These are phyloP conservation scores for Fusarium sp. DNA, from an alignment of 2,329 filamentous ascomycete genomes.

Conservation along the genomic window DNA sequence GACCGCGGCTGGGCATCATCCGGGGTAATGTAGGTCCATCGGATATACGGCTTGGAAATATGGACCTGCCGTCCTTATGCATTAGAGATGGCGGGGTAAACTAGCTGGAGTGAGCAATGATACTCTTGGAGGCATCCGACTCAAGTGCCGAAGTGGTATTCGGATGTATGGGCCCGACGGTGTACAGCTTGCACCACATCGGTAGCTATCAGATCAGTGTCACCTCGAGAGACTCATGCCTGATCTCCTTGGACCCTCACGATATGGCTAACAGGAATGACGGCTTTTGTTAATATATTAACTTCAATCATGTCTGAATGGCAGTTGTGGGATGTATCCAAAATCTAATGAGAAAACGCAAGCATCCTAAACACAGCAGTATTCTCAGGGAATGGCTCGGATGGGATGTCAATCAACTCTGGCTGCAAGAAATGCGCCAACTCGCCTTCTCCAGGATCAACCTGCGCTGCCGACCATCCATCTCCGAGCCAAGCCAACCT, in stretches of 20 bases:
- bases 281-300: not conserved
- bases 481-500: not conserved
- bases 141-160: not conserved
- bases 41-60: not conserved
- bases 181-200: not conserved
- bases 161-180: not conserved
- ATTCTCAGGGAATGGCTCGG: slow-evolving; percentile 4
- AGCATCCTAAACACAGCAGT: not conserved
- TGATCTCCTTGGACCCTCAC: not conserved
- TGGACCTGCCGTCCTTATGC: not conserved
- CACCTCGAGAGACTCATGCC: not conserved
- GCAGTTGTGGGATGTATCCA: not conserved
- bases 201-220: not conserved
- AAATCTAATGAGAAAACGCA: not conserved
- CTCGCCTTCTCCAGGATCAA: not conserved
- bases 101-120: not conserved
- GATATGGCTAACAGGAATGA: not conserved
- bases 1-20: not conserved
- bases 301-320: not conserved
- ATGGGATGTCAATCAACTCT: slow-evolving; percentile 6
- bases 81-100: not conserved
- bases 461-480: slow-evolving; percentile 6
- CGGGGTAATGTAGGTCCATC: not conserved
- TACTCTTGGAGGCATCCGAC: not conserved
- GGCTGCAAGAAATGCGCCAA: slow-evolving; percentile 11